Evolutionary conservation across 1,284 basidiomycete species (phyloP).

Genomic region (Phellopilus nigrolimitatus): DNA sequence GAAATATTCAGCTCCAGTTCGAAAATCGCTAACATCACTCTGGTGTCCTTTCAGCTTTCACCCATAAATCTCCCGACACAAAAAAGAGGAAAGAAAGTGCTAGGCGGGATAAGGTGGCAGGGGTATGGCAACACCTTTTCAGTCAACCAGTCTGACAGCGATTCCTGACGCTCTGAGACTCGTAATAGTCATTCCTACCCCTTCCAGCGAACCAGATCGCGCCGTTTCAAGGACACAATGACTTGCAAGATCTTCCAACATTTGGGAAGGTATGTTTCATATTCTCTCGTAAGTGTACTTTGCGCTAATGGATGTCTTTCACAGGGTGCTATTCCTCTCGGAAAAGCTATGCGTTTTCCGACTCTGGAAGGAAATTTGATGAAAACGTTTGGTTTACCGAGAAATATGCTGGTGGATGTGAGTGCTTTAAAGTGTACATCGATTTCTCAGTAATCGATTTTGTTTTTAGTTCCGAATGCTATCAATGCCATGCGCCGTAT

Average conservation of each 20-base stretch:
- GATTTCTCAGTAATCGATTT: not conserved
- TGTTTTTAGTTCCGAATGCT: conserved; percentile 56
- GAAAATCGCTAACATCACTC: not conserved
- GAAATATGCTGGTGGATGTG: conserved; percentile 61
- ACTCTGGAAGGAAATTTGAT: conserved; percentile 44
- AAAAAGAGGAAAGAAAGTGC: conserved; percentile 10
- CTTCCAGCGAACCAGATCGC: conserved; percentile 9
- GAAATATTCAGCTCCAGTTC: not conserved
- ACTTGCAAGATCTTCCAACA: conserved; percentile 3
- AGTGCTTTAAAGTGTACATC: conserved; percentile 21
- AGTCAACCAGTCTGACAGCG: not conserved
- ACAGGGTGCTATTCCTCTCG: conserved; percentile 25
- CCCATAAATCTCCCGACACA: not conserved
- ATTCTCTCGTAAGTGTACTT: not conserved
- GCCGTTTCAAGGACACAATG: not conserved
- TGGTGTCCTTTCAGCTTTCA: conserved; percentile 1
- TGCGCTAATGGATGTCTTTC: not conserved
- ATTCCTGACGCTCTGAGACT: not conserved
- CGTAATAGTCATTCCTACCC: conserved; percentile 14
- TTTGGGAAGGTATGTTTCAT: conserved; percentile 6
- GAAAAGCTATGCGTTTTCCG: conserved; percentile 40
- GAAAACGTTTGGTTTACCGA: conserved; percentile 61
- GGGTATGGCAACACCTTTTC: not conserved
- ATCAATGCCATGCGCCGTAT: conserved; percentile 58
- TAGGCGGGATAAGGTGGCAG: conserved; percentile 12